These are phyloP conservation scores for Lathyrus tuberosus DNA, from an alignment of 306 rosid genomes.

Conservation along the genomic window DNA sequence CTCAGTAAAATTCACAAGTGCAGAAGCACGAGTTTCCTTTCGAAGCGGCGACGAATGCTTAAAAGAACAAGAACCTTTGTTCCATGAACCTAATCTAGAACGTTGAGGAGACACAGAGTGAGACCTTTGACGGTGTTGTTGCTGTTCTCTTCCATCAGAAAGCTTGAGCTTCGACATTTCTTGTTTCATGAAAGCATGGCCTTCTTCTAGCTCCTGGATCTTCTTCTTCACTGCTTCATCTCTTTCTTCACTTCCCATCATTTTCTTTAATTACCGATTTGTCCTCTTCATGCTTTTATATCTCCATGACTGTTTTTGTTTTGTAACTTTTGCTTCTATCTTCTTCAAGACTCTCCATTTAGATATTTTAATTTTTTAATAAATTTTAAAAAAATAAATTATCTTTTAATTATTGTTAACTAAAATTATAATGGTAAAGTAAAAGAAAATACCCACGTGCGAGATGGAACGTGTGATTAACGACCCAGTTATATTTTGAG, in stretches of 20 bases:
- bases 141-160: constrained; percentile 44
- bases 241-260: constrained; percentile 68
- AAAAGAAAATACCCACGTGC: background rate
- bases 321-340: background rate
- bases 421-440: background rate
- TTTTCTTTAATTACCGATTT: constrained; percentile 11
- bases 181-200: constrained; percentile 78
- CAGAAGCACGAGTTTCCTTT: constrained; percentile 70
- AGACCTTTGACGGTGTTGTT: constrained; percentile 71
- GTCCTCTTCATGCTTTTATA: constrained; percentile 6
- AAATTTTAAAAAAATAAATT: no score
- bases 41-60: constrained; percentile 87
- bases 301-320: background rate
- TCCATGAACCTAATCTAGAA: constrained; percentile 64
- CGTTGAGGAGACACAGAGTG: constrained; percentile 96
- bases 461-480: background rate
- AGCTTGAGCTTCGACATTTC: constrained; percentile 81
- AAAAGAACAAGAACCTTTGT: constrained; percentile 63
- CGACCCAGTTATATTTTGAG: background rate
- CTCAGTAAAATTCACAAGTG: constrained; percentile 64
- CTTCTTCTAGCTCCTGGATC: constrained; percentile 85
- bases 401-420: background rate
- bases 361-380: background rate
- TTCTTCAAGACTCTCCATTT: background rate
- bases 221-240: constrained; percentile 88